Evolutionary conservation across 768 basidiomycete genomes (phyloP).

Genomic region (Hericium erinaceus): DNA sequence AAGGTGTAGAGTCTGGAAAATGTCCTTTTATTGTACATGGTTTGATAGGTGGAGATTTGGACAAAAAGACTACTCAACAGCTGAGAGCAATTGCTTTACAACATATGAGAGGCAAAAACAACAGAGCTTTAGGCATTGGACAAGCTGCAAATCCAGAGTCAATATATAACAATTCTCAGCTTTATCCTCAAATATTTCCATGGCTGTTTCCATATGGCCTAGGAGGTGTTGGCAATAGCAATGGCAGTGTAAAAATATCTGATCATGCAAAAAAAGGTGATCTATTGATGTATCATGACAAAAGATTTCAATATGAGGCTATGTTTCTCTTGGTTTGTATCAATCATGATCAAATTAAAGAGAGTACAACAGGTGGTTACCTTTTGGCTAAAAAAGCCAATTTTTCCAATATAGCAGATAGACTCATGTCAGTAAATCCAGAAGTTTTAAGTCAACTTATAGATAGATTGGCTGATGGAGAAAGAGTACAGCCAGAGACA

Average conservation of each 20-base stretch:
- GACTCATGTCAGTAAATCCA: constrained; percentile 1
- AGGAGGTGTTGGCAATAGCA: constrained; percentile 5
- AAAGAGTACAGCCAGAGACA: constrained; percentile 1
- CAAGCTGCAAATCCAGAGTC: neutral
- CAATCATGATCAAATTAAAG: constrained; percentile 16
- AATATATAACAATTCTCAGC: constrained; percentile 9
- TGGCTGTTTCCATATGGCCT: constrained; percentile 14
- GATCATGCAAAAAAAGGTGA: neutral
- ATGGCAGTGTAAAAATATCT: neutral
- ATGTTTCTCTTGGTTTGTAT: constrained; percentile 13
- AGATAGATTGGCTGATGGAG: neutral
- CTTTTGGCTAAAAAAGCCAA: constrained; percentile 2
- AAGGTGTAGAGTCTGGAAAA: neutral
- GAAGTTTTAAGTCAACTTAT: constrained; percentile 1
- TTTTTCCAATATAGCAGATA: constrained; percentile 4
- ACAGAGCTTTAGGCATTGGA: constrained; percentile 1
- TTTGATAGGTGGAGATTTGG: neutral
- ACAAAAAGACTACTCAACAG: neutral
- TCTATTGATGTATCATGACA: constrained; percentile 15
- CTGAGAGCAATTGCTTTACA: neutral
- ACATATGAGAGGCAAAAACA: neutral
- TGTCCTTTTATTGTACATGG: constrained; percentile 9
- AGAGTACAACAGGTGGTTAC: constrained; percentile 6
- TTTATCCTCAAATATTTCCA: constrained; percentile 11
- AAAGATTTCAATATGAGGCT: constrained; percentile 12